Evolutionary conservation across 192 early-diverging fungal genomes (phyloP).

Genomic region (Entrophospora sp.): DNA sequence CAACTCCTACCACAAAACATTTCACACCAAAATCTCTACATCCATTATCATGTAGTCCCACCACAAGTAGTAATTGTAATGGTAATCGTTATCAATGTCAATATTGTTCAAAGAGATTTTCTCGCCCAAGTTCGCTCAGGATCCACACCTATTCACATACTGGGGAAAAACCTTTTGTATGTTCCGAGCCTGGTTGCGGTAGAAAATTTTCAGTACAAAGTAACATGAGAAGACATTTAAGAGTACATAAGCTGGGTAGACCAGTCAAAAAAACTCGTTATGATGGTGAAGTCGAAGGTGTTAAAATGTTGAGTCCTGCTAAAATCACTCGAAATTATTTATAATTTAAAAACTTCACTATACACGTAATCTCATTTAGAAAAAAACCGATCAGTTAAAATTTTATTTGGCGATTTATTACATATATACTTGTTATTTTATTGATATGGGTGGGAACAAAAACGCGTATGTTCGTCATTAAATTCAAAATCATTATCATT

Average conservation of each 20-base stretch:
- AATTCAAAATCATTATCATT: background rate
- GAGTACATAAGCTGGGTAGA: constrained; percentile 40
- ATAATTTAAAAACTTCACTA: background rate
- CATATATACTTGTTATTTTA: background rate
- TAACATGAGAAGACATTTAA: constrained; percentile 64
- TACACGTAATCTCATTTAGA: background rate
- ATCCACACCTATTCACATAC: constrained; percentile 73
- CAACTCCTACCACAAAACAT: constrained; percentile 4
- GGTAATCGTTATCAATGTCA: constrained; percentile 50
- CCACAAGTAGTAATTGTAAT: constrained; percentile 12
- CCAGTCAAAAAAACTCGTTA: constrained; percentile 12
- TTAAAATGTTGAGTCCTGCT: constrained; percentile 1
- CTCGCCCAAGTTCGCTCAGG: constrained; percentile 57
- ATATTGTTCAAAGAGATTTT: constrained; percentile 55
- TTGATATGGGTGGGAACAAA: constrained; percentile 10
- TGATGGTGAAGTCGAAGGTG: constrained; percentile 15
- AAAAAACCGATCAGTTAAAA: no score
- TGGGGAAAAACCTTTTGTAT: constrained; percentile 66
- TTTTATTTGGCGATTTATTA: no score
- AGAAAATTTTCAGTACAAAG: constrained; percentile 64
- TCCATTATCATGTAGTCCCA: background rate
- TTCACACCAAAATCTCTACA: constrained; percentile 20
- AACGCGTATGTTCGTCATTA: constrained; percentile 8
- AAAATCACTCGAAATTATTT: background rate
- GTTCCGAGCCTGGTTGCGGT: constrained; percentile 51